Conservation (phyloP, 1,284 basidiomycete genomes). For the Tilletia walkeri region DNA sequence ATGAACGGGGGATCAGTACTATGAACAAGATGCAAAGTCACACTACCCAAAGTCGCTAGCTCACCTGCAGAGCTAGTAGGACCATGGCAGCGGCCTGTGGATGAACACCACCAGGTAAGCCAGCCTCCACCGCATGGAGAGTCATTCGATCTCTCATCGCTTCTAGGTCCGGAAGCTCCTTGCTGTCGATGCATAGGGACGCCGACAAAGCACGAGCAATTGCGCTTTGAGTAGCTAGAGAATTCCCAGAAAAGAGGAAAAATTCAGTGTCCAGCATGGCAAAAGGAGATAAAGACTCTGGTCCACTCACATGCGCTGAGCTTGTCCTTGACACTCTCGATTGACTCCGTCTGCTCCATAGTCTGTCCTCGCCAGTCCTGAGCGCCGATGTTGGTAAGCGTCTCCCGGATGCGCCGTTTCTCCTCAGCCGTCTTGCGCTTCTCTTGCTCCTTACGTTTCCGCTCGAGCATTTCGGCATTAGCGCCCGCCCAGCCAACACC, state of each 20-base stretch:
- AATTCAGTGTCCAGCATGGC: neutral
- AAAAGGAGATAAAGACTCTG: neutral
- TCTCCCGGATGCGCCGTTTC: slow-evolving; percentile 45
- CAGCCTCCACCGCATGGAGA: slow-evolving; percentile 55
- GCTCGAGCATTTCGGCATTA: slow-evolving; percentile 53
- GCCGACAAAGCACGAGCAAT: slow-evolving; percentile 37
- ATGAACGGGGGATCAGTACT: neutral
- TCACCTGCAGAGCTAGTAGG: slow-evolving; percentile 52
- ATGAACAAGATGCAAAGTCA: too few species aligned
- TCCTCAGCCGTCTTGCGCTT: slow-evolving; percentile 49
- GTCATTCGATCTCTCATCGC: slow-evolving; percentile 57
- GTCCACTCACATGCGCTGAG: slow-evolving; percentile 18
- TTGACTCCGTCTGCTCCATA: slow-evolving; percentile 34
- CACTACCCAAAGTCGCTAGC: neutral
- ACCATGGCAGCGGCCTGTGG: slow-evolving; percentile 54
- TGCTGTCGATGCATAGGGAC: slow-evolving; percentile 55
- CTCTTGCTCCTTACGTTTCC: slow-evolving; percentile 55
- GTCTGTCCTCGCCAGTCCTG: slow-evolving; percentile 45
- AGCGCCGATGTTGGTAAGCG: slow-evolving; percentile 47
- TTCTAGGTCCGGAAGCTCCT: slow-evolving; percentile 56
- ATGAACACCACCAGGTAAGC: slow-evolving; percentile 54
- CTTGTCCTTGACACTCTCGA: slow-evolving; percentile 33
- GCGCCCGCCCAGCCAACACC: slow-evolving; percentile 50
- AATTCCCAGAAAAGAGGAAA: neutral
- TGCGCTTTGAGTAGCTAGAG: slow-evolving; percentile 45